A percentile compares a stretch with the other conserved stretches of the same genome.
phyloP scores from a whole-genome alignment of 1,139 yeast species.

The Geotrichum bryndzae region DNA sequence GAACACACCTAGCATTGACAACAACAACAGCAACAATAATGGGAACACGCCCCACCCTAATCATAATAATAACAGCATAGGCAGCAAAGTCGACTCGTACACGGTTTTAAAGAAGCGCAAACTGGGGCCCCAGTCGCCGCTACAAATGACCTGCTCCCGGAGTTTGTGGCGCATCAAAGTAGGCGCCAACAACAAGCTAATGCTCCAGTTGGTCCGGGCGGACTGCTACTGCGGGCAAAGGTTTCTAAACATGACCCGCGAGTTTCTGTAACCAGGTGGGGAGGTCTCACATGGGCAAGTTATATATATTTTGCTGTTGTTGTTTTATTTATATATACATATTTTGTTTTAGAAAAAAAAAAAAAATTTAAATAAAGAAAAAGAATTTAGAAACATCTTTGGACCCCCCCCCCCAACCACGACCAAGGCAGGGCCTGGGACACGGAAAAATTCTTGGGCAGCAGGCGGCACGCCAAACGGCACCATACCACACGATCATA shows the following conservation, averaged over 20 bases:
- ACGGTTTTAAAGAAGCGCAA: constrained; percentile 7
- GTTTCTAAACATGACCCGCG: constrained; percentile 5
- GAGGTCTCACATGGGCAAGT: too few relatives aligned
- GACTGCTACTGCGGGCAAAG: constrained; percentile 15
- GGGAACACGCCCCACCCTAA: background rate
- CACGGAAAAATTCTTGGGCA: too few relatives aligned
- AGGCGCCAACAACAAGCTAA: background rate
- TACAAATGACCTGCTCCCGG: constrained; percentile 12
- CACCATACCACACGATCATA: too few relatives aligned
- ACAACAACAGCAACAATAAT: background rate
- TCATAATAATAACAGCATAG: background rate
- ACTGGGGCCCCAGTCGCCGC: constrained; percentile 13
- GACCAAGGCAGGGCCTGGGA: too few relatives aligned
- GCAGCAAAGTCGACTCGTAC: background rate
- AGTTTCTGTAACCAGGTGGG: background rate
- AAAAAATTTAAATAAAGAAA: too few relatives aligned
- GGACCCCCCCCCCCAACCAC: too few relatives aligned
- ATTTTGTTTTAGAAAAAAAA: too few relatives aligned
- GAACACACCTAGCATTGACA: background rate
- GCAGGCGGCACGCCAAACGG: too few relatives aligned
- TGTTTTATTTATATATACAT: too few relatives aligned
- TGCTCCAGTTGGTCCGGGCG: constrained; percentile 10
- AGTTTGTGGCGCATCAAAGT: constrained; percentile 10
- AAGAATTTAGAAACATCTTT: too few relatives aligned
- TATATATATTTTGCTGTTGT: too few relatives aligned